phyloP scores from a whole-genome alignment of 768 basidiomycete species.

The Lyophyllum semitale region DNA sequence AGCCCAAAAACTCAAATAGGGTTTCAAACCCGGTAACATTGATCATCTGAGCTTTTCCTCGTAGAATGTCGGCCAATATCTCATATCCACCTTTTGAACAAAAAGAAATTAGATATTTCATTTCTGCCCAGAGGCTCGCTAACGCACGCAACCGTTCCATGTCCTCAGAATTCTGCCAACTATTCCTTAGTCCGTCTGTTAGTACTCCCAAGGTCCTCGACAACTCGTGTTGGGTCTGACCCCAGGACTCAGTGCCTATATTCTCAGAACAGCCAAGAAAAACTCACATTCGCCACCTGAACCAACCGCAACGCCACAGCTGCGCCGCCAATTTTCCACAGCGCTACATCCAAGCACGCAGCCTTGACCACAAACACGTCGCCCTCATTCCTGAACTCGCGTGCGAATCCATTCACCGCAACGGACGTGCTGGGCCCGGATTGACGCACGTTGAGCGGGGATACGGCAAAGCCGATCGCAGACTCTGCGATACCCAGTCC shows the following conservation, averaged over 20 bases:
- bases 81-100: conserved; percentile 76
- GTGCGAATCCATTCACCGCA: conserved; percentile 18
- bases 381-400: conserved; percentile 38
- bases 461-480: conserved; percentile 42
- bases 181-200: conserved; percentile 75
- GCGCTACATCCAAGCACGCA: conserved; percentile 66
- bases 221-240: conserved; percentile 74
- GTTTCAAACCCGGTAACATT: conserved; percentile 82
- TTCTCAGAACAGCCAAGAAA: conserved; percentile 21
- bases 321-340: conserved; percentile 86
- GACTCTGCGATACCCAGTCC: conserved; percentile 44
- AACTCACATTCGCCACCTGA: conserved; percentile 69
- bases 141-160: conserved; percentile 84
- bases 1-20: conserved; percentile 82
- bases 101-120: neutral
- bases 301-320: conserved; percentile 73
- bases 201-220: conserved; percentile 73
- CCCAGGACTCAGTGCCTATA: conserved; percentile 37
- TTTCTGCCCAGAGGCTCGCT: neutral
- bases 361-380: conserved; percentile 64
- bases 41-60: conserved; percentile 71
- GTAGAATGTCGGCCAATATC: conserved; percentile 72
- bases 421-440: conserved; percentile 18
- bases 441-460: conserved; percentile 28
- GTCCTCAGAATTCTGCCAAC: conserved; percentile 94